Base-by-base conservation (phyloP, 768 basidiomycete genomes). In the Agrocybe chaxingu region DNA sequence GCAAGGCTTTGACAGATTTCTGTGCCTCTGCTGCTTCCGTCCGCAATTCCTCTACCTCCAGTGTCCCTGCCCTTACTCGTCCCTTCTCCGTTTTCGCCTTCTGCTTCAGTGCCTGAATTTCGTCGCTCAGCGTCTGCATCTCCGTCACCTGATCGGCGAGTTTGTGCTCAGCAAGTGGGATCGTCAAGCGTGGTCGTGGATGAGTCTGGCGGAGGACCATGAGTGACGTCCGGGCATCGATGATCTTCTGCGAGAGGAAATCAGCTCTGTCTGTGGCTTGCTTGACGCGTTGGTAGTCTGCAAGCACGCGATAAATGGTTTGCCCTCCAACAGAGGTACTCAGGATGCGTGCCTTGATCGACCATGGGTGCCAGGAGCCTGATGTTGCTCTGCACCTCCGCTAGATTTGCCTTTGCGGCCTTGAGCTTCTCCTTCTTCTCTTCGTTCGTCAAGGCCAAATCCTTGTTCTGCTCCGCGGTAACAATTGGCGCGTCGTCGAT, bases 161-260 rank as follows among this genome's bases (percentile, higher is more conserved):
- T 47, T 84, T 81, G 54, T 85, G 76, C 42, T 84, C 83, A 0
- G 93, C 93, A 41, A 84, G 73, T 2, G 82, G 67, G 32, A 91
- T 78, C 0, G 93, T 96, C 32, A 94, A 69, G 8, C 92, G 81
- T 40, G 92, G 86, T 13, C 84, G 79, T 0, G 90, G 88, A 57
- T 95, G 83, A 2, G 85, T 80, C 56, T 92, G 87, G 13, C 89
- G 82, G 12, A 95, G 81, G 1, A 92, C 81, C 6, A 86, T 85
- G 34, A 95, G 75, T 1, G 86, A 80, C 3, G 93, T 78, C 33
- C 89, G 85, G 33, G 91, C 82, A 61, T 94, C 91, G 52, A 91
- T 78, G 57, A 95, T 92, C 63, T 89, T 79, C 50, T 88, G 81
- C 1, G 87, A 79, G 1, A 92, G 77, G 2, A 73, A 54, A 16